Percentiles rank a stretch among this genome's conserved stretches.
Conservation (phyloP, 2,329 filamentous ascomycete species). For the Paraconiothyrium brasiliense region DNA sequence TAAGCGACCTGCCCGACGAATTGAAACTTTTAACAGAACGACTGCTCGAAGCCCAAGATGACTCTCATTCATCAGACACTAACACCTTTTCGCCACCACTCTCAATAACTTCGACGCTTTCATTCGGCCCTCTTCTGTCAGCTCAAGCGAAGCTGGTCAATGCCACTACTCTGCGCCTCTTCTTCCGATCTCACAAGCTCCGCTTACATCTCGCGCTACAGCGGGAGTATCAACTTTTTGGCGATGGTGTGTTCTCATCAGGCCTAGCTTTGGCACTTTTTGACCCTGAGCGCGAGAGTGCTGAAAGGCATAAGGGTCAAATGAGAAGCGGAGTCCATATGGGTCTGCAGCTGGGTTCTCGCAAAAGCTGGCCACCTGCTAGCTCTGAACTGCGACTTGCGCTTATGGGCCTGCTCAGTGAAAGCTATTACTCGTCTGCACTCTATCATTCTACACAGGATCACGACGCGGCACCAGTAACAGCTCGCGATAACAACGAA, state of each 20-base stretch:
- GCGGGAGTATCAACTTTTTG: constrained; percentile 81
- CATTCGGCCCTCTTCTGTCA: constrained; percentile 76
- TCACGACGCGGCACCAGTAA: constrained; percentile 6
- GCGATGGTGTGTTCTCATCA: constrained; percentile 84
- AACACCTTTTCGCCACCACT: constrained; percentile 62
- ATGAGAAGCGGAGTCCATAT: constrained; percentile 73
- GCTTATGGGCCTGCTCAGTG: constrained; percentile 83
- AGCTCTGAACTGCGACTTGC: constrained; percentile 92
- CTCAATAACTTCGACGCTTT: constrained; percentile 69
- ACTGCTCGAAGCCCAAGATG: constrained; percentile 22
- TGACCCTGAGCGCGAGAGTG: constrained; percentile 80
- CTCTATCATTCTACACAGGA: constrained; percentile 38
- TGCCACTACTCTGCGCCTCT: constrained; percentile 75
- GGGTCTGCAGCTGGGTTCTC: constrained; percentile 82
- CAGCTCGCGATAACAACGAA: constrained; percentile 39
- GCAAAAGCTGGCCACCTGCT: constrained; percentile 90
- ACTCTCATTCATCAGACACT: background rate
- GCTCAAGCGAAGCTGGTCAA: constrained; percentile 82
- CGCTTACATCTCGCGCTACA: constrained; percentile 78
- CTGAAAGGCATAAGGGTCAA: constrained; percentile 75
- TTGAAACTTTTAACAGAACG: constrained; percentile 35
- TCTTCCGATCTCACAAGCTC: constrained; percentile 79
- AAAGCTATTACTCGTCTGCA: constrained; percentile 68
- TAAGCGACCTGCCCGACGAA: constrained; percentile 36
- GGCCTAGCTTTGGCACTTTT: constrained; percentile 85